phyloP scores from a whole-genome alignment of 345 rosid genomes.

The Eucalyptus pumila region DNA sequence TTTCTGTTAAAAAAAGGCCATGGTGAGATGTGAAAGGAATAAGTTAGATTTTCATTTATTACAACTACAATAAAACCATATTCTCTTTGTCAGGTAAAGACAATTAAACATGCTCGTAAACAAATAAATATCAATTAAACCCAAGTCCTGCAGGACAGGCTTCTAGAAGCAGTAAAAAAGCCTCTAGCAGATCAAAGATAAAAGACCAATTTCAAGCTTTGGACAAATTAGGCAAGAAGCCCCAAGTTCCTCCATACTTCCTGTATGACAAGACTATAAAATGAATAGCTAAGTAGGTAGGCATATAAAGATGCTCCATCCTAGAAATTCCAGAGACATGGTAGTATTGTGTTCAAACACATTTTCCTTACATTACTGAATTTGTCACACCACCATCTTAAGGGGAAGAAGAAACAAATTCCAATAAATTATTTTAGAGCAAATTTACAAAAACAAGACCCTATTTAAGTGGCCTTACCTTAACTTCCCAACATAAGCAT shows the following conservation, averaged over 20 bases:
- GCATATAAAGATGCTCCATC: background rate
- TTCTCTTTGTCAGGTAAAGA: background rate
- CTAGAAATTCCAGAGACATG: background rate
- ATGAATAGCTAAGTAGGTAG: background rate
- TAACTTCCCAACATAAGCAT: slow-evolving; percentile 87
- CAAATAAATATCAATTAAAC: background rate
- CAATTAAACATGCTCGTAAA: background rate
- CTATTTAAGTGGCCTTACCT: slow-evolving; percentile 24
- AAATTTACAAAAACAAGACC: background rate
- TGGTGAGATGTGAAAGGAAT: background rate
- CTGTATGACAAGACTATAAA: background rate
- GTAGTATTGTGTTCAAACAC: background rate
- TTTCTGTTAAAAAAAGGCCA: background rate
- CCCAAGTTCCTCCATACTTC: background rate
- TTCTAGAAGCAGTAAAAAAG: background rate
- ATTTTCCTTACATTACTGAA: background rate
- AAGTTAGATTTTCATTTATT: background rate
- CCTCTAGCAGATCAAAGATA: background rate
- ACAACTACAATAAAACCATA: background rate
- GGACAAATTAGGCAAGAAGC: background rate
- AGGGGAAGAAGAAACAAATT: background rate
- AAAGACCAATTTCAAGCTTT: background rate
- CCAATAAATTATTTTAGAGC: background rate
- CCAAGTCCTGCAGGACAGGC: background rate
- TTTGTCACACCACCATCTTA: background rate